Evolutionary conservation across 139 green algal species (phyloP), one percentile per base, ranked within the genome.

Genomic region (Mychonastes homosphaera): DNA sequence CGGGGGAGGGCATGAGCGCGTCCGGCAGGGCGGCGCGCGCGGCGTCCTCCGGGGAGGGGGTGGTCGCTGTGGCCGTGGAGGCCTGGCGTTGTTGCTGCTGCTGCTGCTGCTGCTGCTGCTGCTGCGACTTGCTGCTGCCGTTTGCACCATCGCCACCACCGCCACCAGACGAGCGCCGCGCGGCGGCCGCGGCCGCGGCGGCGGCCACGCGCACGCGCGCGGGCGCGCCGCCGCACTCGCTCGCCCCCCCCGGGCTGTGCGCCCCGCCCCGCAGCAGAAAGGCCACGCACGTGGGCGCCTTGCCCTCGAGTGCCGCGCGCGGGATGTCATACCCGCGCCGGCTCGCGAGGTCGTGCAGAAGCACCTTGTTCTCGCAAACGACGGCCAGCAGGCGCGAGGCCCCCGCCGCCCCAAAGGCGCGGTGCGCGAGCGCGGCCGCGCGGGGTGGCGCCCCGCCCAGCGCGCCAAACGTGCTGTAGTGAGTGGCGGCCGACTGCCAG

Each of bases 261-360:
- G 34, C 46, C 3, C 58, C 66, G 15, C 62, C 54, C 18, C 57
- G 30, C 43, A 79, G 59, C 24, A 82, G 53, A 52, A 82, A 73
- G n/a, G 66, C 49, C 4, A 65, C 33, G 26, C 64, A 72, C 15
- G 60, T 75, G 38, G 67, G 56, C 4, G 33, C 41, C 53, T 73
- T 75, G 41, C 56, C 58, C 23, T 82, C 75, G 32, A 82, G 53
- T 16, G 36, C 41, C 12, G 51, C 41, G 29, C 60, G 63, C 10
- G 46, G 27, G 27, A 82, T 44, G 48, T 82, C 75, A 15, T 60
- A 44, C 8, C 67, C 49, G 13, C 56, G 57, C 9, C 54, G 47
- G 18, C 27, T 64, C 29, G 63, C 55, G 48, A 82, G 64, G 63
- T 82, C 70, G 24, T 66, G 54, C 54, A 82, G 28, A 35, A 82